phyloP scores from a whole-genome alignment of 345 rosid genomes.

The sweet orange (Citrus sinensis) region DNA sequence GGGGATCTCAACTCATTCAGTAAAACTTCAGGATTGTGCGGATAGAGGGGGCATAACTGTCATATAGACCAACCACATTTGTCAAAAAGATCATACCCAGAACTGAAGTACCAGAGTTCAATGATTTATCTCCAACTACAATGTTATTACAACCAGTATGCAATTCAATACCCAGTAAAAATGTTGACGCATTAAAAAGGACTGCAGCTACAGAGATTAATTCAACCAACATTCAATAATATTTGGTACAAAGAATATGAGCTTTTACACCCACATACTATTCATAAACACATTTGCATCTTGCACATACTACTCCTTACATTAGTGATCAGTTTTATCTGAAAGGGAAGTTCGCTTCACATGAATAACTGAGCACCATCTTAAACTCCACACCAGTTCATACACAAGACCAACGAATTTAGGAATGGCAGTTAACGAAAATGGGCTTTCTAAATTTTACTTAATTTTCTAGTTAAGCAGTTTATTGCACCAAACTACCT shows the following conservation, averaged over 20 bases:
- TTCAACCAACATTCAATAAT: neutral
- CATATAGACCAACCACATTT: slow-evolving; percentile 18
- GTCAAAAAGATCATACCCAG: neutral
- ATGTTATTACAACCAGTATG: neutral
- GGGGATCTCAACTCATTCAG: slow-evolving; percentile 96
- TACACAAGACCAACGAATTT: slow-evolving; percentile 1
- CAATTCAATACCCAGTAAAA: neutral
- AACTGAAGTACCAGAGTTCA: neutral
- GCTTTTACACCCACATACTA: neutral
- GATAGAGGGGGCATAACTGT: slow-evolving; percentile 96
- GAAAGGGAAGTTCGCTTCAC: neutral
- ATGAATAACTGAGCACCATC: neutral
- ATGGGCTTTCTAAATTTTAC: neutral
- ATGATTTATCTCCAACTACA: neutral
- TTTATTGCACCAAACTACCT: slow-evolving; percentile 42
- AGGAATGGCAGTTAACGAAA: neutral
- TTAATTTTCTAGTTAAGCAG: slow-evolving; percentile 5
- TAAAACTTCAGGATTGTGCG: slow-evolving; percentile 93
- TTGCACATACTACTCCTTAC: neutral
- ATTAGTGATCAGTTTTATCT: neutral
- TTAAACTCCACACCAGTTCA: slow-evolving; percentile 9
- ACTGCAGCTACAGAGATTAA: neutral
- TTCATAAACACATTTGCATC: neutral
- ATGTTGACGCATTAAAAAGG: neutral
- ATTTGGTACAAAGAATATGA: neutral